These are phyloP conservation scores for Suillus discolor DNA, from an alignment of 768 basidiomycete genomes.

Conservation along the genomic window DNA sequence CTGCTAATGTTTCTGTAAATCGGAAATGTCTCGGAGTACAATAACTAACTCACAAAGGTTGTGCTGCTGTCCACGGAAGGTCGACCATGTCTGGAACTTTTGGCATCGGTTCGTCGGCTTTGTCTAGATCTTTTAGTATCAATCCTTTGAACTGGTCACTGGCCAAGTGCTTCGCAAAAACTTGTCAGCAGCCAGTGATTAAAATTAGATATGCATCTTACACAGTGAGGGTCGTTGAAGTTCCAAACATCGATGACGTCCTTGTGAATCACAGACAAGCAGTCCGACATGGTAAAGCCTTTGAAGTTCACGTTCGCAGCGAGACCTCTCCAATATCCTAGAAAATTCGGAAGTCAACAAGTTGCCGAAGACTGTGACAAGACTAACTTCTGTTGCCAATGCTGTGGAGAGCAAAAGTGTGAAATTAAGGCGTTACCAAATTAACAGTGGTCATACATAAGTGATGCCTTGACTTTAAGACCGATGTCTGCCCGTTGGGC, in stretches of 20 bases:
- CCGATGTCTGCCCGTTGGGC: conserved; percentile 9
- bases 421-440: neutral
- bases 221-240: conserved; percentile 14
- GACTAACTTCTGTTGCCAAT: conserved; percentile 13
- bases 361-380: neutral
- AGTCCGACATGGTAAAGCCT: conserved; percentile 12
- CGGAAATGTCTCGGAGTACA: neutral
- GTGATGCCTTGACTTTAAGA: conserved; percentile 4
- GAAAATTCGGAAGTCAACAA: neutral
- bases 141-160: conserved; percentile 10
- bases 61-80: neutral
- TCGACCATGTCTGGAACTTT: neutral
- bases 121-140: conserved; percentile 11
- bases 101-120: neutral
- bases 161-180: conserved; percentile 7
- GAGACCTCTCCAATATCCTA: conserved; percentile 23
- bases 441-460: neutral
- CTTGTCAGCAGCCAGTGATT: neutral
- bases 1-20: neutral
- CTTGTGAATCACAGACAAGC: conserved; percentile 19
- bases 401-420: neutral
- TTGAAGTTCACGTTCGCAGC: conserved; percentile 15
- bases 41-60: neutral
- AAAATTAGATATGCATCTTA: neutral
- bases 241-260: conserved; percentile 24